Percentiles rank a stretch among this genome's conserved stretches.
These are phyloP conservation scores for Nemania bipapillata DNA, from an alignment of 2,329 filamentous ascomycete genomes.

Conservation along the genomic window DNA sequence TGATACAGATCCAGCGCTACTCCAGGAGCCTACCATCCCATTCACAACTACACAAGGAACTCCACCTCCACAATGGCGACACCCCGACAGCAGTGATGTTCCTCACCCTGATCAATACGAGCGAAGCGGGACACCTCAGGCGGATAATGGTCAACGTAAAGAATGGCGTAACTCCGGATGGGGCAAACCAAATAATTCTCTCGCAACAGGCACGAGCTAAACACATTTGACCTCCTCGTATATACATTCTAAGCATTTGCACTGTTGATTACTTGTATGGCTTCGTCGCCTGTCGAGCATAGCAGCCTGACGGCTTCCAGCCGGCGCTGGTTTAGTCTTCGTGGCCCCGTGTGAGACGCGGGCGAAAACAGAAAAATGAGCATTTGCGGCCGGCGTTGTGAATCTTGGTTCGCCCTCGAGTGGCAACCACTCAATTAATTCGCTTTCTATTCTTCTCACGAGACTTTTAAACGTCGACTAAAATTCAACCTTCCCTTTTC, in stretches of 20 bases:
- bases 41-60: slow-evolving; percentile 59
- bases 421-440: slow-evolving; percentile 30
- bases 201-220: slow-evolving; percentile 60
- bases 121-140: slow-evolving; percentile 56
- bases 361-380: slow-evolving; percentile 48
- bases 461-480: slow-evolving; percentile 24
- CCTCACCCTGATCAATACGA: slow-evolving; percentile 61
- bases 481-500: slow-evolving; percentile 34
- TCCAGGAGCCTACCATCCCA: slow-evolving; percentile 68
- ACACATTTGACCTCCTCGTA: slow-evolving; percentile 36
- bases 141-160: slow-evolving; percentile 59
- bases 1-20: slow-evolving; percentile 81
- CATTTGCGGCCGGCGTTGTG: slow-evolving; percentile 51
- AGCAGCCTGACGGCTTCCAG: slow-evolving; percentile 36
- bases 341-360: slow-evolving; percentile 47
- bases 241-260: slow-evolving; percentile 44
- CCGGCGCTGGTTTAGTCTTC: slow-evolving; percentile 38
- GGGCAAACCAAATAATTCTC: slow-evolving; percentile 62
- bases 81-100: slow-evolving; percentile 58
- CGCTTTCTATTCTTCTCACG: slow-evolving; percentile 39
- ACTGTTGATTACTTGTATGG: slow-evolving; percentile 41
- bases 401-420: slow-evolving; percentile 42
- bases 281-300: slow-evolving; percentile 35
- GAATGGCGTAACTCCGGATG: slow-evolving; percentile 70
- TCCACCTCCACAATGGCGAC: slow-evolving; percentile 62